Percentiles rank a stretch among this genome's conserved stretches.
Conservation (phyloP, 2,329 filamentous ascomycete genomes). For the Cladosporium velox region DNA sequence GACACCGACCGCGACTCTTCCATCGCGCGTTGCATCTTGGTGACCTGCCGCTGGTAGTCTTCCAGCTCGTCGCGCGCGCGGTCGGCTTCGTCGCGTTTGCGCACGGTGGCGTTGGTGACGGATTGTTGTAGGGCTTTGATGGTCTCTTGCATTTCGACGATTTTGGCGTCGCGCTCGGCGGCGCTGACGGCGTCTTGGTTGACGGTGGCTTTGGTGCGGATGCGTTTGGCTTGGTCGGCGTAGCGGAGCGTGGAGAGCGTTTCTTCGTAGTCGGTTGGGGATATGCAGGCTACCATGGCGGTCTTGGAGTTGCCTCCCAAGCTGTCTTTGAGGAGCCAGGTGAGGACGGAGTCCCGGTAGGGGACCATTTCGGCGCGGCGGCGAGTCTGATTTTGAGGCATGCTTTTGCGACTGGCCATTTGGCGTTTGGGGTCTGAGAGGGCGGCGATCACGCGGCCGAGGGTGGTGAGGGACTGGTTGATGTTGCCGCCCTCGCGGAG, state of each 20-base stretch:
- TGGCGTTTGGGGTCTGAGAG: conserved; percentile 68
- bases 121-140: conserved; percentile 83
- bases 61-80: conserved; percentile 82
- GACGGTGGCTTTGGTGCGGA: conserved; percentile 89
- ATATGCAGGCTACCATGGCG: conserved; percentile 98
- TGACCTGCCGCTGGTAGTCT: conserved; percentile 90
- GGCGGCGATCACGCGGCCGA: conserved; percentile 93
- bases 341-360: conserved; percentile 83
- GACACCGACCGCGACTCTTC: conserved; percentile 88
- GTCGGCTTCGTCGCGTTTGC: conserved; percentile 71
- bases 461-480: conserved; percentile 96
- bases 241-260: conserved; percentile 95
- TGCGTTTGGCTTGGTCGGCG: conserved; percentile 95
- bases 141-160: conserved; percentile 90
- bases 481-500: conserved; percentile 96
- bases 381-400: conserved; percentile 50
- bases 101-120: conserved; percentile 58
- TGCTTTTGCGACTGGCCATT: conserved; percentile 46
- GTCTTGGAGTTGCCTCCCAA: conserved; percentile 97
- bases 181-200: conserved; percentile 94
- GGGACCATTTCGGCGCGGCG: conserved; percentile 64
- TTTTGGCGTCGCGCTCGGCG: conserved; percentile 91
- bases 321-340: conserved; percentile 91
- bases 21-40: conserved; percentile 91
- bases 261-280: conserved; percentile 94